phyloP scores from a whole-genome alignment of 2,329 filamentous ascomycete genomes.

The Cladosporium velox region DNA sequence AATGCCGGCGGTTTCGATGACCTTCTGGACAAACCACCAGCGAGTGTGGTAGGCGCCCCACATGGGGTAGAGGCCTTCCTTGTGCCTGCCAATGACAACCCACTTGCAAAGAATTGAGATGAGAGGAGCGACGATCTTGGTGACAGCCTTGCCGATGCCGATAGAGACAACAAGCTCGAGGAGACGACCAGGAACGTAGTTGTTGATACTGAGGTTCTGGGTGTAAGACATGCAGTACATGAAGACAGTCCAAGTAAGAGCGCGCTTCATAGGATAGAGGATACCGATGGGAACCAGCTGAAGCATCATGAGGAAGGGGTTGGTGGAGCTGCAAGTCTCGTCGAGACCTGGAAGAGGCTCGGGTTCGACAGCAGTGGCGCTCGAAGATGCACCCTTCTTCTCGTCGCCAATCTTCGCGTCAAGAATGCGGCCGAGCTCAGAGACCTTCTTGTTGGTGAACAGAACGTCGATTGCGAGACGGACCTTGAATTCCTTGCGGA shows the following conservation, averaged over 20 bases:
- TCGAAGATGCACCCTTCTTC: constrained; percentile 8
- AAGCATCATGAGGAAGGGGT: constrained; percentile 50
- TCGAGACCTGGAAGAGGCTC: constrained; percentile 41
- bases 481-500: constrained; percentile 54
- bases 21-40: constrained; percentile 62
- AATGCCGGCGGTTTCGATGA: constrained; percentile 50
- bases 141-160: constrained; percentile 44
- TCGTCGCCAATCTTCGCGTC: constrained; percentile 21
- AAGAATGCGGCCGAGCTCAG: constrained; percentile 36
- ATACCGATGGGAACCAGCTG: constrained; percentile 55
- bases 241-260: constrained; percentile 56
- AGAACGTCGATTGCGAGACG: constrained; percentile 55
- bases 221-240: constrained; percentile 49
- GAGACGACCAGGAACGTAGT: constrained; percentile 48
- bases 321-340: constrained; percentile 53
- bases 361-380: not conserved
- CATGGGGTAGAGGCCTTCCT: constrained; percentile 59
- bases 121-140: constrained; percentile 47
- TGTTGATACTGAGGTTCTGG: constrained; percentile 44
- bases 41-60: constrained; percentile 60
- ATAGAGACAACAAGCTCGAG: constrained; percentile 53
- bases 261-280: constrained; percentile 55
- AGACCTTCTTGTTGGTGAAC: constrained; percentile 53
- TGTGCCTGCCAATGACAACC: constrained; percentile 56
- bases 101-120: constrained; percentile 57